Evolutionary conservation across 169 alveolate species (phyloP), one percentile per base, ranked within the genome.

Genomic region (Plasmodium gallinaceum): DNA sequence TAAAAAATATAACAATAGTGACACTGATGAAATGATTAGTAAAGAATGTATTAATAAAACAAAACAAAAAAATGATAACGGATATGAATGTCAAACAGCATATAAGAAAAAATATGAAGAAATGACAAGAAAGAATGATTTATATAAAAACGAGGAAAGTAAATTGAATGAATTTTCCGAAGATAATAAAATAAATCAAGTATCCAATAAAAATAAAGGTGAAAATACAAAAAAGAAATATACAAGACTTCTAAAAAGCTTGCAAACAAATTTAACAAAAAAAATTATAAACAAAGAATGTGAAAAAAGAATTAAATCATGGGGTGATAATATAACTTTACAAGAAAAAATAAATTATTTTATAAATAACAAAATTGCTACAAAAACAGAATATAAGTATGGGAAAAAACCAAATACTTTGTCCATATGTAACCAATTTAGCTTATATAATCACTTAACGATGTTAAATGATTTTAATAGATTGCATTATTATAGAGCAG

Each of bases 391-490:
- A 43, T 87, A 92, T 45, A 86, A 94, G 75, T 92, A 93, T 73
- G 93, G 94, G 39, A 87, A 73, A 45, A 93, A 92, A 52, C 96
- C 95, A 22, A 94, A 72, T 16, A 94, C 96, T 7, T 93, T 94
- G 42, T 88, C 95, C 5, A 94, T 94, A 52, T 94, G 96, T 62
- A 88, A 80, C 61, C 96, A 94, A 78, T 94, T 91, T 87, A 93
- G 89, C 64, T 92, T 94, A 58, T 88, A 92, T 51, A 94, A 94
- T 87, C 96, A 94, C 62, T 94, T 92, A 74, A 92, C 96, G 20
- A 94, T 94, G 96, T 92, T 94, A 48, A 93, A 94, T 10, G 96
- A 94, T 87, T 90, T 89, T 45, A 95, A 94, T 75, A 88, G 96
- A 39, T 94, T 94, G 48, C 96, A 94, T 74, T 94, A 94, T 87